Evolutionary conservation across 2,329 filamentous ascomycete genomes (phyloP), one percentile per base, ranked within the genome.

Genomic region (Triangularia setosa): DNA sequence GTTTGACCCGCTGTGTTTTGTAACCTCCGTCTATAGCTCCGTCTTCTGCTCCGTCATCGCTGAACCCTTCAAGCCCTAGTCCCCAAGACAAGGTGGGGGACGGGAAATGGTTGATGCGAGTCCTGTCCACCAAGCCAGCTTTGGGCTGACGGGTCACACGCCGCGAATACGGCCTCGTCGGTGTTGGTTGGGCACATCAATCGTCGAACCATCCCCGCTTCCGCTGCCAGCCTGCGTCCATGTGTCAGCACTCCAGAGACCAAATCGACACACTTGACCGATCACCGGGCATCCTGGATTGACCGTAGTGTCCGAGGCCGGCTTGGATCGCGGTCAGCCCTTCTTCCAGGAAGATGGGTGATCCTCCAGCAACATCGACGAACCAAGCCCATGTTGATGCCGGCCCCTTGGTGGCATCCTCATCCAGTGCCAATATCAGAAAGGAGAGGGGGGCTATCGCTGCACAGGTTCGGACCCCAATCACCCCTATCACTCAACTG

Each of bases 381-480:
- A 55, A 63, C 24, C 60, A 63, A 18, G 3, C 58, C 55, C 54
- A 33, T 5, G 53, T 48, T 11, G 21, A 18, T n/a, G 21, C 4
- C 28, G 23, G 27, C 62, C 67, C 63, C 23, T 59, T 63, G 33
- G 58, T 63, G 18, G 52, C 11, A 14, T 14, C 25, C 8, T 11
- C 59, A 7, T 64, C 65, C 23, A 64, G 58, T 21, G 53, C 62
- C n/a, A 68, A 67, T n/a, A 73, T 75, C 16, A 73, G 79, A 58
- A 77, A 78, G 61, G 79, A 81, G 65, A 73, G 81, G 61, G 81
- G 80, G 9, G 78, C 79, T 12, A 83, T 84, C 60, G 82, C 82
- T 54, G 79, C 80, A 8, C 81, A 83, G 73, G 74, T 77, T 24
- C 71, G 73, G 4, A 67, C 24, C 35, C 18, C 6, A 27, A 18